These are phyloP conservation scores for Choiromyces venosus DNA, from an alignment of 495 filamentous ascomycete species.

Conservation along the genomic window DNA sequence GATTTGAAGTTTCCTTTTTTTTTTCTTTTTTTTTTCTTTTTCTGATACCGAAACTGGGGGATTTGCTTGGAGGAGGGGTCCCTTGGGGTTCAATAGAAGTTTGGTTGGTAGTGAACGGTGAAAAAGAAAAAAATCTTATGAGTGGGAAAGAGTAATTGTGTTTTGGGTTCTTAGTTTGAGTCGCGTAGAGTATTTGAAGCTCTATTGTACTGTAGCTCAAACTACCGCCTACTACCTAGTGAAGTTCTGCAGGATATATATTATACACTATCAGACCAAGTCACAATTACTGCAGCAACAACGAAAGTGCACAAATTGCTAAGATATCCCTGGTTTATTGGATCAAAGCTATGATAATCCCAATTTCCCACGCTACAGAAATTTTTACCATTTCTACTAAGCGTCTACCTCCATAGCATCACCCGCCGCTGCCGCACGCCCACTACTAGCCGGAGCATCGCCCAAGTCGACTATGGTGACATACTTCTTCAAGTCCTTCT, in stretches of 20 bases:
- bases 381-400: slow-evolving; percentile 46
- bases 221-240: neutral
- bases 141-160: neutral
- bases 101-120: neutral
- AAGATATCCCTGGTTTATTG: neutral
- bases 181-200: neutral
- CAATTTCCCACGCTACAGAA: neutral
- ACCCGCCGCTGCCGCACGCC: slow-evolving; percentile 43
- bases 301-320: neutral
- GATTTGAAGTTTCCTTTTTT: neutral
- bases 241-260: neutral
- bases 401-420: slow-evolving; percentile 95
- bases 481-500: slow-evolving; percentile 90
- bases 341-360: neutral
- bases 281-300: neutral
- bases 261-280: neutral
- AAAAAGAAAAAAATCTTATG: neutral
- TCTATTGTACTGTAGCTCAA: too few species aligned
- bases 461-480: slow-evolving; percentile 82
- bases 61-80: neutral
- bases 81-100: slow-evolving; percentile 3
- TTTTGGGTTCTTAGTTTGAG: neutral
- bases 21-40: neutral
- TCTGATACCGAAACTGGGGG: neutral
- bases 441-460: slow-evolving; percentile 53